Conservation (phyloP, 495 filamentous ascomycete genomes). For the Penicillium paxilli region DNA sequence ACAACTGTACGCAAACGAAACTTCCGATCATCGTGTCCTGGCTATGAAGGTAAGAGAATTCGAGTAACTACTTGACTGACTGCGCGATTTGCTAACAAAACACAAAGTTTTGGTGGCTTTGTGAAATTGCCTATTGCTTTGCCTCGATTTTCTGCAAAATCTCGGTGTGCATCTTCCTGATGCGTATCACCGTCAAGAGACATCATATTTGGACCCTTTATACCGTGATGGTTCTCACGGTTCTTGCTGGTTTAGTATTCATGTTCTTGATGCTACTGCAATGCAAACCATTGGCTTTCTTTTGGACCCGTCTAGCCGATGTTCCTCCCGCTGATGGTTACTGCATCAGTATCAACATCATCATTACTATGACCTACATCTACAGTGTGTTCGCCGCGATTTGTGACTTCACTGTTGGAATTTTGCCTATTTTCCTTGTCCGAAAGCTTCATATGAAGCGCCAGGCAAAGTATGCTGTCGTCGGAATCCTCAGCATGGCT, state of each 20-base stretch:
- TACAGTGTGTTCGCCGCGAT: slow-evolving; percentile 42
- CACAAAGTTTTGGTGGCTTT: slow-evolving; percentile 42
- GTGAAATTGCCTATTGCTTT: slow-evolving; percentile 45
- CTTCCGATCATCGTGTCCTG: slow-evolving; percentile 25
- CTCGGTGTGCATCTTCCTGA: slow-evolving; percentile 46
- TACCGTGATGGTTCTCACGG: slow-evolving; percentile 37
- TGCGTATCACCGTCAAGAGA: slow-evolving; percentile 42
- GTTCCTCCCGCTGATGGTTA: slow-evolving; percentile 32
- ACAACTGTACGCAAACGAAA: slow-evolving; percentile 23
- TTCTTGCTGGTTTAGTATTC: slow-evolving; percentile 35
- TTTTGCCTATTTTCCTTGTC: slow-evolving; percentile 40
- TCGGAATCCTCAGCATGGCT: slow-evolving; percentile 45
- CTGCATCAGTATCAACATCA: slow-evolving; percentile 39
- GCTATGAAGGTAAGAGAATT: slow-evolving; percentile 37
- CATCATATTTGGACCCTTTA: slow-evolving; percentile 40
- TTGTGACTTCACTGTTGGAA: slow-evolving; percentile 45
- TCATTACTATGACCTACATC: slow-evolving; percentile 41
- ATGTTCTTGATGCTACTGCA: slow-evolving; percentile 45
- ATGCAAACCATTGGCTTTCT: slow-evolving; percentile 42
- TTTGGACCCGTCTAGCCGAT: slow-evolving; percentile 34
- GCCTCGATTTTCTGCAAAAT: slow-evolving; percentile 42
- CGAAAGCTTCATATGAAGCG: slow-evolving; percentile 36
- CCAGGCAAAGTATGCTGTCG: slow-evolving; percentile 37
- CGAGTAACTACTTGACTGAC: neutral
- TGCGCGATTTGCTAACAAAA: neutral